Evolutionary conservation across 2,329 filamentous ascomycete species (phyloP).

Genomic region (Fusarium tricinctum): DNA sequence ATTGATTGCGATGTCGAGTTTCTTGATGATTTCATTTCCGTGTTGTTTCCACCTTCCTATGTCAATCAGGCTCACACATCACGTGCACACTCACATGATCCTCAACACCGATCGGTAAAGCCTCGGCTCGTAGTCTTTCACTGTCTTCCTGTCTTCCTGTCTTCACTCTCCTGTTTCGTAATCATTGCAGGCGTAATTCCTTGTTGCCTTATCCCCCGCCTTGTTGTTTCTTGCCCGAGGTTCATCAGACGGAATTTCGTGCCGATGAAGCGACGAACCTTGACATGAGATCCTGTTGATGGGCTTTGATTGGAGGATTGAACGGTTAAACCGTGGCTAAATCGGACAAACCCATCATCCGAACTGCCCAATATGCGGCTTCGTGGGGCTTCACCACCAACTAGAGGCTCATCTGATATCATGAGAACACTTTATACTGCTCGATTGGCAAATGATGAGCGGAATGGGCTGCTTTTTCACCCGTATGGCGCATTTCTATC

Average conservation of each 20-base stretch:
- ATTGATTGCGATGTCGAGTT: not conserved
- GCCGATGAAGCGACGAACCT: constrained; percentile 38
- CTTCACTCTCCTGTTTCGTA: not conserved
- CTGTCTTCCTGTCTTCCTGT: no score
- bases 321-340: constrained; percentile 26
- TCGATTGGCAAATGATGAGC: constrained; percentile 32
- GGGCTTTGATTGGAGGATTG: constrained; percentile 9
- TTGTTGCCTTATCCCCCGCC: constrained; percentile 9
- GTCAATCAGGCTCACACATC: not conserved
- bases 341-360: constrained; percentile 4
- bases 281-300: not conserved
- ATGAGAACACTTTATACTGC: constrained; percentile 35
- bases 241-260: constrained; percentile 37
- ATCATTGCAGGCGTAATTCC: constrained; percentile 1
- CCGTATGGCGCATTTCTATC: constrained; percentile 24
- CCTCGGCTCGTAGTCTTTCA: not conserved
- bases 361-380: constrained; percentile 26
- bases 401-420: constrained; percentile 35
- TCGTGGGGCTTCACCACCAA: constrained; percentile 45
- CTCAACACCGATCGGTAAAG: not conserved
- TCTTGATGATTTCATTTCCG: not conserved
- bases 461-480: constrained; percentile 9
- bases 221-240: constrained; percentile 4
- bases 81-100: not conserved
- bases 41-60: not conserved